phyloP scores from a whole-genome alignment of 805 yeast species.

The Barnettozyma sucrosica region DNA sequence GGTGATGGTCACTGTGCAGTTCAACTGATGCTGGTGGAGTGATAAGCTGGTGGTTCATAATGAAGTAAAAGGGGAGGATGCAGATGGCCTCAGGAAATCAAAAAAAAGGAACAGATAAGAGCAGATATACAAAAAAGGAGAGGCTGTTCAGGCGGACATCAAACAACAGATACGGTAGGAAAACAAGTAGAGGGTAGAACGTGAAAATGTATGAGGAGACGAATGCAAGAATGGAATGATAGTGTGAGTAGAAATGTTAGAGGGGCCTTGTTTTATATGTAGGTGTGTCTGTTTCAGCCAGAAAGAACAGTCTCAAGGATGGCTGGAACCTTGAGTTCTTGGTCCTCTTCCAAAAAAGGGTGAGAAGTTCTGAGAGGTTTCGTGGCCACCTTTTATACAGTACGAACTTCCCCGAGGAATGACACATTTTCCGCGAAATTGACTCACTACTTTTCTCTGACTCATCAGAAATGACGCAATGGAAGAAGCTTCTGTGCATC shows the following conservation, averaged over 20 bases:
- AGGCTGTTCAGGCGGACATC: conserved; percentile 5
- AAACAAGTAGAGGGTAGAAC: not conserved
- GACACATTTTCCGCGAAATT: not conserved
- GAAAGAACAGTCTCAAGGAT: not conserved
- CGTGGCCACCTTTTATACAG: not conserved
- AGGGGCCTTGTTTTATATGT: too few relatives aligned
- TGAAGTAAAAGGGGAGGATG: not conserved
- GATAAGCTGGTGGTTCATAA: not conserved
- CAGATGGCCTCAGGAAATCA: not conserved
- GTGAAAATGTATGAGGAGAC: not conserved
- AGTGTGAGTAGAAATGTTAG: not conserved
- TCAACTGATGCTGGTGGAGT: conserved; percentile 8
- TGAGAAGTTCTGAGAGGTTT: not conserved
- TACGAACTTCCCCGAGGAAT: not conserved
- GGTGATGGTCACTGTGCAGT: not conserved
- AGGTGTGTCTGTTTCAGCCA: not conserved
- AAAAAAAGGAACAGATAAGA: not conserved
- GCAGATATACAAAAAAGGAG: not conserved
- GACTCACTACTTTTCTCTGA: not conserved
- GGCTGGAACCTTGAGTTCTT: not conserved
- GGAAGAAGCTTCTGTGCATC: not conserved
- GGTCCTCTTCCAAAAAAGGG: not conserved
- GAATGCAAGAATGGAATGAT: not conserved
- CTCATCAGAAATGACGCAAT: conserved; percentile 2
- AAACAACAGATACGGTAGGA: not conserved